Evolutionary conservation across 164 flowering plant genomes (phyloP).

Genomic region (Amborella trichopoda): DNA sequence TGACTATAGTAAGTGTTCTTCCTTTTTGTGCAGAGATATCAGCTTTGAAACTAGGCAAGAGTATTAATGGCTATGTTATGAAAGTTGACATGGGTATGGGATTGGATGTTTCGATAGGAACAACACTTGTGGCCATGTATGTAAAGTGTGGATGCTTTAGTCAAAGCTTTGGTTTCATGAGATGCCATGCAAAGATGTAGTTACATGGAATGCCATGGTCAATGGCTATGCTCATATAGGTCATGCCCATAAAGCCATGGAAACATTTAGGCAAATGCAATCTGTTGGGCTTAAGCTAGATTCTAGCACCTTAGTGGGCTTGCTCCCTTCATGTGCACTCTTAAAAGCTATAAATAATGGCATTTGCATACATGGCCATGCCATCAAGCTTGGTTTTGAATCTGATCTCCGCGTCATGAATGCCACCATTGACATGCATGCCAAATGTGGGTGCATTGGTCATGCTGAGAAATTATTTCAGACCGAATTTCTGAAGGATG

Average conservation of each 20-base stretch:
- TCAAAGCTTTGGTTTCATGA: conserved; percentile 31
- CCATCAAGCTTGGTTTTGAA: conserved; percentile 42
- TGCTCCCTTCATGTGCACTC: conserved; percentile 45
- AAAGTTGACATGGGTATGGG: conserved; percentile 24
- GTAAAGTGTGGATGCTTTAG: conserved; percentile 35
- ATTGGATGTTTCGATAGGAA: conserved; percentile 31
- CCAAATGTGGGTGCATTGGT: conserved; percentile 40
- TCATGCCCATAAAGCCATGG: conserved; percentile 29
- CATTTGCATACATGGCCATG: conserved; percentile 34
- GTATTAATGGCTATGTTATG: conserved; percentile 42
- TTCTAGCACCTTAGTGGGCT: conserved; percentile 53
- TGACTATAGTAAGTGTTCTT: conserved; percentile 41
- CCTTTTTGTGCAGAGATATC: conserved; percentile 56
- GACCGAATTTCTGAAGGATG: conserved; percentile 24
- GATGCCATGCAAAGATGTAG: conserved; percentile 35
- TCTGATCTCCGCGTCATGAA: conserved; percentile 41
- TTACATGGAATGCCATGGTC: conserved; percentile 66
- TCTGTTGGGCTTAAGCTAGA: conserved; percentile 36
- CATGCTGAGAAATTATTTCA: conserved; percentile 40
- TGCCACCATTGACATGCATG: conserved; percentile 67
- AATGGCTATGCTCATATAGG: conserved; percentile 52
- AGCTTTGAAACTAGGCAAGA: conserved; percentile 33
- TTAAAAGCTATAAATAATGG: conserved; percentile 33
- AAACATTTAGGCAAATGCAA: conserved; percentile 29
- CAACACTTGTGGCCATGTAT: conserved; percentile 63